These are phyloP conservation scores for Linnemannia zychae DNA, from an alignment of 192 early-diverging fungal species.

Conservation along the genomic window DNA sequence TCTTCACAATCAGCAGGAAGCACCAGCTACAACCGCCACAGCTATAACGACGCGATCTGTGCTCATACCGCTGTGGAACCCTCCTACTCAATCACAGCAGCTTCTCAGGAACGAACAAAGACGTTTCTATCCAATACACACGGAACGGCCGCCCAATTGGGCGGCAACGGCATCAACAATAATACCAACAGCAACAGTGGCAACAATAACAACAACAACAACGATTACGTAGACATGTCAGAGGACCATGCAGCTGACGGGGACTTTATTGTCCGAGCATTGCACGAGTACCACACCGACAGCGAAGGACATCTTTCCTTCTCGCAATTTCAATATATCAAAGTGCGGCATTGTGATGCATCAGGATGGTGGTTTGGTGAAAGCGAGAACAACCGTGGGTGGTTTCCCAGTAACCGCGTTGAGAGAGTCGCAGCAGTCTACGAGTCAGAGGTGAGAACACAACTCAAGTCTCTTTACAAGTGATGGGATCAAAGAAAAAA, in stretches of 20 bases:
- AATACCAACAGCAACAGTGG: neutral
- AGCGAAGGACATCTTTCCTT: conserved; percentile 37
- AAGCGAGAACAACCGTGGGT: conserved; percentile 36
- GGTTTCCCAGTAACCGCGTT: conserved; percentile 52
- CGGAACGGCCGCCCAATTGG: conserved; percentile 4
- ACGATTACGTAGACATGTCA: conserved; percentile 14
- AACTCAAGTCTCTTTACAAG: neutral
- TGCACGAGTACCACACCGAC: conserved; percentile 39
- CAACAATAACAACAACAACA: neutral
- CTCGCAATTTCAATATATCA: conserved; percentile 40
- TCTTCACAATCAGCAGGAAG: neutral
- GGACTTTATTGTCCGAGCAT: conserved; percentile 41
- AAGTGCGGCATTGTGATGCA: conserved; percentile 30
- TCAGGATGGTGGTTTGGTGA: conserved; percentile 53
- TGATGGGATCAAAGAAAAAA: neutral
- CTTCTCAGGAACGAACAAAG: neutral
- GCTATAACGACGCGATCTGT: neutral
- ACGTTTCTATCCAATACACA: neutral
- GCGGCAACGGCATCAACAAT: conserved; percentile 1
- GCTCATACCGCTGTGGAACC: neutral
- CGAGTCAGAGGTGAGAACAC: conserved; percentile 32
- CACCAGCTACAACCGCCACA: neutral
- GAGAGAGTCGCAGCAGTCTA: conserved; percentile 30
- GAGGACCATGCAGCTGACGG: conserved; percentile 21
- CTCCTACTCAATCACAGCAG: neutral